A percentile compares a stretch with the other conserved stretches of the same genome.
Conservation (phyloP, 768 basidiomycete species). For the Mycena vulgaris region DNA sequence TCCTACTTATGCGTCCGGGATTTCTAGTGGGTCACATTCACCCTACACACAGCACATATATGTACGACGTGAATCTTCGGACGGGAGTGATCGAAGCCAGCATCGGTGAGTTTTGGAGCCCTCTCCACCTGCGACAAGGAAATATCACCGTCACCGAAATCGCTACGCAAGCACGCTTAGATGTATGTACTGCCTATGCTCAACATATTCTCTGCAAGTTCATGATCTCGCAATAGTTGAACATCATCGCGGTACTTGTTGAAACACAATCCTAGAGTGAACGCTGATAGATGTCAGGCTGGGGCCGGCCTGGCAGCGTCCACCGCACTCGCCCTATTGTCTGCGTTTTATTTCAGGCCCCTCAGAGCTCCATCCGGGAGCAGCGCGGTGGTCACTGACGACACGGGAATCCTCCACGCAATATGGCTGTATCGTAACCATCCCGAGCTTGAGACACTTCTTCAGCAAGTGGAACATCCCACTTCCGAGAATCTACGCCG, state of each 20-base stretch:
- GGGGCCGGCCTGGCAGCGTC: constrained; percentile 3
- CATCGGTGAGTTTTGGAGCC: not conserved
- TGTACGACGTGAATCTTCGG: not conserved
- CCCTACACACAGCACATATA: not conserved
- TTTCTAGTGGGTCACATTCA: not conserved
- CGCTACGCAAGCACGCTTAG: not conserved
- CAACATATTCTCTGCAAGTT: not conserved
- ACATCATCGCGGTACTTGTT: constrained; percentile 17
- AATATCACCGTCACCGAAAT: not conserved
- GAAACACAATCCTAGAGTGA: no score
- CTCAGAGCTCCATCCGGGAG: not conserved
- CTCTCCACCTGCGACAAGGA: not conserved
- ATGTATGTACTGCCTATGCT: not conserved
- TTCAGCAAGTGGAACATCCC: constrained; percentile 1
- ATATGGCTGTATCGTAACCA: constrained; percentile 22
- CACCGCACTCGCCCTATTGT: not conserved
- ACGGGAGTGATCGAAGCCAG: no score
- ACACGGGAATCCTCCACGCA: not conserved
- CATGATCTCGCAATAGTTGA: not conserved
- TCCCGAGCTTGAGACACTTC: not conserved
- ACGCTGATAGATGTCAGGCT: constrained; percentile 2
- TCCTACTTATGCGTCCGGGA: not conserved
- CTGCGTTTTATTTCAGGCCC: not conserved
- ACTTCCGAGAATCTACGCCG: not conserved
- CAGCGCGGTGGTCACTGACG: not conserved